A percentile compares a stretch with the other conserved stretches of the same genome.
phyloP scores from a whole-genome alignment of 2,329 filamentous ascomycete species.

The Alternaria panax region DNA sequence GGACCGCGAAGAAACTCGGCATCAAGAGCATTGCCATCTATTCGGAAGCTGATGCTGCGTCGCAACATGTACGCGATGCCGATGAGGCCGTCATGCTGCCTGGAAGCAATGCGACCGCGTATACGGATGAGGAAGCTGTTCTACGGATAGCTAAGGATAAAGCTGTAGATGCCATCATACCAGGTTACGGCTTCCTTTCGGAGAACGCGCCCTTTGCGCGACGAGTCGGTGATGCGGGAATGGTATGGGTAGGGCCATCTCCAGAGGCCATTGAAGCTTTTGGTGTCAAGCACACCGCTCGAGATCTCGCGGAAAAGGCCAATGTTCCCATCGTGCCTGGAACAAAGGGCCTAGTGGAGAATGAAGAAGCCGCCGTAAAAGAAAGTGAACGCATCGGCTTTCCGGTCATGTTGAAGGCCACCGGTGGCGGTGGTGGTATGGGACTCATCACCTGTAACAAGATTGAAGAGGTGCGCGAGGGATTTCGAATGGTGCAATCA shows the following conservation, averaged over 20 bases:
- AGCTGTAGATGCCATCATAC: conserved; percentile 65
- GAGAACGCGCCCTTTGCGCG: conserved; percentile 69
- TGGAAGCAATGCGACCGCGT: conserved; percentile 58
- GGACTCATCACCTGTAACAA: conserved; percentile 53
- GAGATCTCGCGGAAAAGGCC: conserved; percentile 61
- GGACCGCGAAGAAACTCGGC: conserved; percentile 58
- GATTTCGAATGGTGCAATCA: conserved; percentile 58
- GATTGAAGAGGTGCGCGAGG: conserved; percentile 47
- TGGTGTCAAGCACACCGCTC: conserved; percentile 66
- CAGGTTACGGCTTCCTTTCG: conserved; percentile 72
- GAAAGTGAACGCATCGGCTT: conserved; percentile 60
- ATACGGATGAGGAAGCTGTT: conserved; percentile 58
- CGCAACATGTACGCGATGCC: conserved; percentile 62
- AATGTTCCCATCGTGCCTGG: conserved; percentile 64
- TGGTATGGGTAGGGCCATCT: conserved; percentile 67
- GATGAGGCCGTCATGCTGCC: conserved; percentile 61
- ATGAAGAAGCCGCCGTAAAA: conserved; percentile 11
- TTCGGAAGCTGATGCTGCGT: conserved; percentile 63
- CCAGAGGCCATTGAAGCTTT: conserved; percentile 62
- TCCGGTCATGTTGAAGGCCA: conserved; percentile 66
- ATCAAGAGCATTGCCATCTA: conserved; percentile 66
- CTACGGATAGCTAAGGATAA: conserved; percentile 61
- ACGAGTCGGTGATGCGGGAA: conserved; percentile 60
- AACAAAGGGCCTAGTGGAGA: conserved; percentile 59
- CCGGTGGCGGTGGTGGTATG: conserved; percentile 65